Evolutionary conservation across 73 alveolate species (phyloP).

Genomic region (Symbiodinium pilosum): DNA sequence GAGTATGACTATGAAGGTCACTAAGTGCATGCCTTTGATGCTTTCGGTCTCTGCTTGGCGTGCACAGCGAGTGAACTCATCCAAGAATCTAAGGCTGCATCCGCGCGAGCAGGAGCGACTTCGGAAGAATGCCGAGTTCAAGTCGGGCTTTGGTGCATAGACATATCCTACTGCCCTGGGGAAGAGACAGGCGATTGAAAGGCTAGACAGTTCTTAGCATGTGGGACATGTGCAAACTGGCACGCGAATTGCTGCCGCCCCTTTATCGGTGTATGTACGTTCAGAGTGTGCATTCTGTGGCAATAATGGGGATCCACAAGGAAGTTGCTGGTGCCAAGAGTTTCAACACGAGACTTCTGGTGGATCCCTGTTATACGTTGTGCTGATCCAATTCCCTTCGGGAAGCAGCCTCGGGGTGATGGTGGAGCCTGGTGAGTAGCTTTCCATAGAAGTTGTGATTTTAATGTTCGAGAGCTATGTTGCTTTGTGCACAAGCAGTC

Average conservation of each 20-base stretch:
- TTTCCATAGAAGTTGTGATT: not conserved
- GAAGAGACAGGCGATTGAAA: not conserved
- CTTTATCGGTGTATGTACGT: not conserved
- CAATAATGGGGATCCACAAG: not conserved
- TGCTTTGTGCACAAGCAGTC: too few species aligned
- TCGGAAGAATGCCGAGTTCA: not conserved
- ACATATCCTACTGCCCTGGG: not conserved
- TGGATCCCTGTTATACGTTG: too few species aligned
- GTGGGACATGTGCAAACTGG: not conserved
- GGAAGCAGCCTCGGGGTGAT: not conserved
- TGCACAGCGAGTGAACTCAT: too few species aligned
- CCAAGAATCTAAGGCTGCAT: not conserved
- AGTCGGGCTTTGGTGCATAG: constrained; percentile 10
- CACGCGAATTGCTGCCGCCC: not conserved
- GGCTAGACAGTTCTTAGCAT: not conserved
- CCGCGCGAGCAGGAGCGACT: constrained; percentile 2
- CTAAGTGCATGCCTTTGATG: too few species aligned
- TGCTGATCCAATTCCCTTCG: too few species aligned
- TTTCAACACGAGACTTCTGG: too few species aligned
- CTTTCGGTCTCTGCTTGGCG: too few species aligned
- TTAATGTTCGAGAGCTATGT: too few species aligned
- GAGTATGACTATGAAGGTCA: too few species aligned
- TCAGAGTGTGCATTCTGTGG: not conserved
- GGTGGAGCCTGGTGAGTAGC: not conserved
- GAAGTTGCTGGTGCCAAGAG: not conserved